phyloP scores from a whole-genome alignment of 1,139 yeast species.

The Geotrichum europaeum region DNA sequence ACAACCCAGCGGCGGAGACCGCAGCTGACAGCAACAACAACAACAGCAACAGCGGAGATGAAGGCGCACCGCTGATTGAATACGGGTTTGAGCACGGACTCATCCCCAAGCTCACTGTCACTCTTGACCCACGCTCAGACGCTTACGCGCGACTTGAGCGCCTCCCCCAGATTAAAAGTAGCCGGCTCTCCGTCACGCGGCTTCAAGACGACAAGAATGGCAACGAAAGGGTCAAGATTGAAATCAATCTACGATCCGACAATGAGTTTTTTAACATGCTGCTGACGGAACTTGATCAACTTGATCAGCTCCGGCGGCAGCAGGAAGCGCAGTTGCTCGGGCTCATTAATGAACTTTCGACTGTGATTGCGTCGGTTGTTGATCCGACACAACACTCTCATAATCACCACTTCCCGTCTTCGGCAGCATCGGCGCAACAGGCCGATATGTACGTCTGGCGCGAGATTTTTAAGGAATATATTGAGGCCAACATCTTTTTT shows the following conservation, averaged over 20 bases:
- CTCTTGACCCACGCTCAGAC: conserved; percentile 20
- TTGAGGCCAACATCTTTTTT: conserved; percentile 62
- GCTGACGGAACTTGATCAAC: conserved; percentile 48
- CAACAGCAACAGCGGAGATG: background rate
- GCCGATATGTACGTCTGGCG: conserved; percentile 68
- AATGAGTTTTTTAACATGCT: conserved; percentile 53
- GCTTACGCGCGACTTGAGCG: conserved; percentile 18
- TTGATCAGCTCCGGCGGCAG: conserved; percentile 42
- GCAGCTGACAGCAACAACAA: background rate
- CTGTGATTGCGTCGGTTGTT: conserved; percentile 38
- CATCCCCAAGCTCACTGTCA: conserved; percentile 25
- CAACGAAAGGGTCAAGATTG: conserved; percentile 23
- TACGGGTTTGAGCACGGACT: conserved; percentile 27
- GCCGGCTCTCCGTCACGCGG: conserved; percentile 4
- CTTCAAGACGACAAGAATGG: background rate
- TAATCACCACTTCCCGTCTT: background rate
- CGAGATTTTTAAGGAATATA: conserved; percentile 55
- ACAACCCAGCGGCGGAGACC: conserved; percentile 16
- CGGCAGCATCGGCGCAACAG: conserved; percentile 31
- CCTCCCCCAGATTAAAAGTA: conserved; percentile 14
- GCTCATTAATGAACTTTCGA: conserved; percentile 43
- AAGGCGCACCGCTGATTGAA: conserved; percentile 10
- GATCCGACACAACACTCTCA: conserved; percentile 34
- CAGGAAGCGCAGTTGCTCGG: conserved; percentile 44
- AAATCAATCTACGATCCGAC: conserved; percentile 37